Evolutionary conservation across 805 yeast genomes (phyloP).

Genomic region (Suhomyces emberorum): DNA sequence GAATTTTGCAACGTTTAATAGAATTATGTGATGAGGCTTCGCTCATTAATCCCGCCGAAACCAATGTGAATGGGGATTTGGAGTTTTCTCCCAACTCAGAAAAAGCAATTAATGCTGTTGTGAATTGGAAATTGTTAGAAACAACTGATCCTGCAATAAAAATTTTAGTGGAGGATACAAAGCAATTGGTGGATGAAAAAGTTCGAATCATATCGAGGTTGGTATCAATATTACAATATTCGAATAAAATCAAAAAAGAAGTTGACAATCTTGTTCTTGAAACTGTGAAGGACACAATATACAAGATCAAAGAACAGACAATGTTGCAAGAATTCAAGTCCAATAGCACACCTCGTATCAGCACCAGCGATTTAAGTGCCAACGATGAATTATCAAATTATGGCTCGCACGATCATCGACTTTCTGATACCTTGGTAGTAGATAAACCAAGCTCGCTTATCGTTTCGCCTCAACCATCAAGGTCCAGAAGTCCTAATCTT

Average conservation of each 20-base stretch:
- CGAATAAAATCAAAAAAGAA: slow-evolving; percentile 73
- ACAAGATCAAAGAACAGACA: slow-evolving; percentile 45
- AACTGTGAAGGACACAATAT: slow-evolving; percentile 62
- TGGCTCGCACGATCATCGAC: not conserved
- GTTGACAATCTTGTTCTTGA: slow-evolving; percentile 66
- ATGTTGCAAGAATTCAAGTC: slow-evolving; percentile 10
- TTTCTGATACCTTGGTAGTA: slow-evolving; percentile 1
- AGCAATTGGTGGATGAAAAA: slow-evolving; percentile 56
- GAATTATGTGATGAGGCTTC: slow-evolving; percentile 76
- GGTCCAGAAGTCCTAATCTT: slow-evolving; percentile 27
- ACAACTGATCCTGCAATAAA: slow-evolving; percentile 64
- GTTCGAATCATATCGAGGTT: slow-evolving; percentile 67
- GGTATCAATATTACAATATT: slow-evolving; percentile 70
- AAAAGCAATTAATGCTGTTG: slow-evolving; percentile 47
- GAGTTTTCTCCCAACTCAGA: slow-evolving; percentile 59
- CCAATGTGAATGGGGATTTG: slow-evolving; percentile 32
- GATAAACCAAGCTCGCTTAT: slow-evolving; percentile 8
- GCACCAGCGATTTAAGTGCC: slow-evolving; percentile 2
- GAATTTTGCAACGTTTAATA: slow-evolving; percentile 51
- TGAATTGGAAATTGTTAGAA: slow-evolving; percentile 44
- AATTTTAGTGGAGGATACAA: slow-evolving; percentile 65
- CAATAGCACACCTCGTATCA: slow-evolving; percentile 4
- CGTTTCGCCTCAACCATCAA: slow-evolving; percentile 35
- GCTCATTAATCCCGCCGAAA: slow-evolving; percentile 56
- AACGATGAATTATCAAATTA: slow-evolving; percentile 1